Base-by-base conservation (phyloP, 2,329 filamentous ascomycete genomes). In the Byssothecium circinans region DNA sequence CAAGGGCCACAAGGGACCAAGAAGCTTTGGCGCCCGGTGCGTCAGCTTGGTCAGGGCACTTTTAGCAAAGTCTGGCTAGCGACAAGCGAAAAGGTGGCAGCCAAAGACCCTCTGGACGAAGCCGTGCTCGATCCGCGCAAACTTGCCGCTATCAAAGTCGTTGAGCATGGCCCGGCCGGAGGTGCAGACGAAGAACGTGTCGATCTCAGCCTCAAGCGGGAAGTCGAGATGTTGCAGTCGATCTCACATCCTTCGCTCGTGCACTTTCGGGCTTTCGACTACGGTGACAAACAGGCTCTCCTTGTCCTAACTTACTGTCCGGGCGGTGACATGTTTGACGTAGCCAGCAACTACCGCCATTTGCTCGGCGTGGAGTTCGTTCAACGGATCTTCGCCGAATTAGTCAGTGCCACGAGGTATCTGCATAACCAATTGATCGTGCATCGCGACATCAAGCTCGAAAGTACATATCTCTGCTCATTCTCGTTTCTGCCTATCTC, bases 361-460 rank as follows among this genome's bases (percentile, higher is more conserved):
- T 71, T 88, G 1, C 77, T 96, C 39, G 84, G 80, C 3, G 82
- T 89, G 0, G 66, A 76, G 1, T 74, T 97, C 37, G 79, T 96
- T 40, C 82, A 89, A 56, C 83, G 94, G 42, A 91, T 97, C 47
- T 96, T 96, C 70, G 81, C 91, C 12, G 94, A 99, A 70, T 72
- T 97, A 54, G 85, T 97, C 19, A 85, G 83, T 52, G 94, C 92
- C 0, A 86, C 95, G 29, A 82, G 81, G 48, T 96, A 97, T 74
- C 77, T 99, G 40, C 94, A 99, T 71, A 78, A 83, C 44, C 79
- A 88, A 61, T 86, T 83, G 58, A 96, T 99, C 66, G 92, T 97
- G 44, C 94, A 99, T 69, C 85, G 94, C 50, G 94, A 99, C 71
- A 95, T 99, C 72, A 99, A 99, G 75, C 85, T 99, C 49, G 94